Base-by-base conservation (phyloP, 352 stramenopile genomes). In the Globisporangium barbulae region DNA sequence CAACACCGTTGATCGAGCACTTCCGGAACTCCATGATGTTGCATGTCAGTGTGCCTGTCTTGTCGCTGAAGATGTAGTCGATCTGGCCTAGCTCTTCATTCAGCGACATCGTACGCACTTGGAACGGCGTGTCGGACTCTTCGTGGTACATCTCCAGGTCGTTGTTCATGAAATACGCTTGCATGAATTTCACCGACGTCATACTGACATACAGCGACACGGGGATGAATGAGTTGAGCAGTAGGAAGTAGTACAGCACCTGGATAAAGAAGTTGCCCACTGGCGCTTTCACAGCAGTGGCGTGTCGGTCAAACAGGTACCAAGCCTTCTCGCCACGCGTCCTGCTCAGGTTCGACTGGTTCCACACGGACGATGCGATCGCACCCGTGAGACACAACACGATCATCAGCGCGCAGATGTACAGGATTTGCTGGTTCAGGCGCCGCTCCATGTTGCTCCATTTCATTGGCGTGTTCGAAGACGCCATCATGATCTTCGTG, bases 11-110 rank as follows among this genome's bases (percentile, higher is more conserved):
- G 53, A 99, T 96, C 31, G 90, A 96, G 70, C 92, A 98, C 60
- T 97, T 96, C 53, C 98, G 97, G 71, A 99, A 99, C 68, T 98
- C 88, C 96, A 98, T 98, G 31, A 98, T 83, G 71, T 98, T 98
- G 62, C 91, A 94, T 50, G 96, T 98, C 30, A 98, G 68, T 10
- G 96, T 98, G 19, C 96, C 96, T 12, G 95, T 98, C 75, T 98
- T 98, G 71, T 98, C 95, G 37, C 75, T 91, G 59, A 98, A 98
- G 30, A 98, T 91, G 68, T 97, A 96, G 66, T 93, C 85, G 44
- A 98, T 93, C 74, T 98, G 93, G 0, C 94, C 94, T 3, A 98
- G 74, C 48, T 98, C 93, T 67, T 98, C 93, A 62, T 97, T 98
- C 59, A 98, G 71, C 35, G 84, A 91, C 88, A 97, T 97, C 0